Base-by-base conservation (phyloP, 108 stramenopile genomes). In the Cyclotella sp. region DNA sequence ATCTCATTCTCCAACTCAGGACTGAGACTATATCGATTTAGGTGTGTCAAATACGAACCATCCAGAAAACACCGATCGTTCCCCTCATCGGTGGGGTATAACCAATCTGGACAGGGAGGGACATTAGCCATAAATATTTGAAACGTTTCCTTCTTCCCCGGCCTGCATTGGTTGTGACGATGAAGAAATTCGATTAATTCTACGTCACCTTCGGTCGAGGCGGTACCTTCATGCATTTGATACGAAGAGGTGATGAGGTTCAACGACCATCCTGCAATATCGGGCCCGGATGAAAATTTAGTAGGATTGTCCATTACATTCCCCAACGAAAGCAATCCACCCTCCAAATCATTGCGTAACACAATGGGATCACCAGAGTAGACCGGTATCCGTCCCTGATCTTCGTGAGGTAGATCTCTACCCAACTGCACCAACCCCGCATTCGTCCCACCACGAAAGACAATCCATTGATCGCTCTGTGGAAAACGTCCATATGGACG, bases 91-190 rank as follows among this genome's bases (percentile, higher is more conserved):
- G 74, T 70, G 7, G 66, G 54, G n/a, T 66, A 72, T n/a, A 84
- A 73, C 92, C 92, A 93, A n/a, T 78, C 64, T 9, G 92, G 90
- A 57, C 84, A 87, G n/a, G 78, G 80, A 1, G 92, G 92, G 28
- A 74, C 71, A 53, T 80, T 64, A 1, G 82, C 68, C 1, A 55
- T 21, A 49, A 89, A 44, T 10, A 93, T 64, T 52, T 85, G 88
- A 83, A 93, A 93, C 22, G 85, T 83, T 21, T 91, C 88, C n/a
- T 44, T 54, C 18, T 76, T 65, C n/a, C 82, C 72, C 24, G 90
- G 90, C 14, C 62, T 61, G 39, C 88, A 75, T 49, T 79, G 63
- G 57, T 87, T 69, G 53, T 90, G 89, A 27, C 75, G 22, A 15
- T 85, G 89, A 16, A 89, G 47, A 43, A 70, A 81, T 39, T 86